Conservation (phyloP, 768 basidiomycete genomes). For the Scleroderma citrinum region DNA sequence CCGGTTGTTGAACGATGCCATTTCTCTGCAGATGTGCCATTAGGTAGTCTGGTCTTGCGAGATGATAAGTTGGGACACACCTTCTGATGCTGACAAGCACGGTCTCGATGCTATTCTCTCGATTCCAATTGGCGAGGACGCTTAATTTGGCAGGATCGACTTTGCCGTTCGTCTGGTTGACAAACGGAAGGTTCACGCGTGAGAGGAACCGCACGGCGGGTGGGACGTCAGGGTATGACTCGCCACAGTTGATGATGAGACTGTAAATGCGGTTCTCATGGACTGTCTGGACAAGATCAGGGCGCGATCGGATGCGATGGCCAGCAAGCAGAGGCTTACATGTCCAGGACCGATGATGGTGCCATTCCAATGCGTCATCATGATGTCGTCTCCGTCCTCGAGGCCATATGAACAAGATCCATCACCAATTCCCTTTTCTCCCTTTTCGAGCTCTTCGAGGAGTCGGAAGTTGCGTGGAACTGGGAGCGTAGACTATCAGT, state of each 20-base stretch:
- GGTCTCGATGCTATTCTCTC: conserved; percentile 77
- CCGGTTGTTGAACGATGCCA: conserved; percentile 87
- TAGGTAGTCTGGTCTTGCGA: conserved; percentile 1
- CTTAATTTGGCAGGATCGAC: conserved; percentile 70
- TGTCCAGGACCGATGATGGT: conserved; percentile 99
- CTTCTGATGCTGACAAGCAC: conserved; percentile 89
- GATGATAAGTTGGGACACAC: conserved; percentile 33
- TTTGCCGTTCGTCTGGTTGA: conserved; percentile 65
- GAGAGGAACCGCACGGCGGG: conserved; percentile 84
- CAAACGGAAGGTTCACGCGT: conserved; percentile 91
- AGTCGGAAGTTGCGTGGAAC: conserved; percentile 96
- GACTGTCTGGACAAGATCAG: conserved; percentile 60
- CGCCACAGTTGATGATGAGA: conserved; percentile 82
- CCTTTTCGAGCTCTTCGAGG: conserved; percentile 98
- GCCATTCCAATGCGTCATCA: conserved; percentile 98
- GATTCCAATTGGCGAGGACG: conserved; percentile 70
- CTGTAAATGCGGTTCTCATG: conserved; percentile 99
- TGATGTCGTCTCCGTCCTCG: conserved; percentile 91
- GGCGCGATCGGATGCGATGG: conserved; percentile 5
- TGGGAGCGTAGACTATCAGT: conserved; percentile 27
- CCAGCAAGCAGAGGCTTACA: conserved; percentile 44
- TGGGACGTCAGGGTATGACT: conserved; percentile 67
- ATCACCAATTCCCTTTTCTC: conserved; percentile 99
- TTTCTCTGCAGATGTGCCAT: conserved; percentile 56
- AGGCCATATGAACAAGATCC: conserved; percentile 96